Evolutionary conservation across 768 basidiomycete species (phyloP).

Genomic region (Leccinellum rugosiceps): DNA sequence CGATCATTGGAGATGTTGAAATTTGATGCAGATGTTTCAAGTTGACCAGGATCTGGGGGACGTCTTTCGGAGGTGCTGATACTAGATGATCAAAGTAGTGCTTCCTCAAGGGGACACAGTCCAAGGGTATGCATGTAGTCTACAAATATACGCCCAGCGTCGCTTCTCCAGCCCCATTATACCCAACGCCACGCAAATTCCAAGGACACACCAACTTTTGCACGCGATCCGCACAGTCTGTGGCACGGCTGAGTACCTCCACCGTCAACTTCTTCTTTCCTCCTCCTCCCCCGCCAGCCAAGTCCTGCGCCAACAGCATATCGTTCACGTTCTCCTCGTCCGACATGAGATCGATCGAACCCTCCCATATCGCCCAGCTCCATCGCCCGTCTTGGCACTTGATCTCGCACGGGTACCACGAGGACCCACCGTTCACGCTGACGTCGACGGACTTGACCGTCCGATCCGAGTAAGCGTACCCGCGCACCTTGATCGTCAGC

Average conservation of each 20-base stretch:
- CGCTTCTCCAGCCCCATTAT: slow-evolving; percentile 30
- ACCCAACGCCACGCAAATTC: slow-evolving; percentile 67
- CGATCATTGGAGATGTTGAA: too few relatives aligned
- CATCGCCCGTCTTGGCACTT: slow-evolving; percentile 61
- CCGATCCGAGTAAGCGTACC: slow-evolving; percentile 53
- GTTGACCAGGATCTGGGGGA: too few relatives aligned
- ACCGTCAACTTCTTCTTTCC: slow-evolving; percentile 14
- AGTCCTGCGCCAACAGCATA: background rate
- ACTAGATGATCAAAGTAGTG: too few relatives aligned
- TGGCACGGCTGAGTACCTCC: slow-evolving; percentile 46
- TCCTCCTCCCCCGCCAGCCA: slow-evolving; percentile 6
- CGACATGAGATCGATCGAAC: slow-evolving; percentile 34
- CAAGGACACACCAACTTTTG: slow-evolving; percentile 52
- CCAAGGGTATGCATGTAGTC: background rate
- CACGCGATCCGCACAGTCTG: slow-evolving; percentile 44
- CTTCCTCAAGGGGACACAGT: too few relatives aligned
- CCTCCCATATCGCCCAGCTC: slow-evolving; percentile 77
- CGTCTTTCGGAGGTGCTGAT: too few relatives aligned
- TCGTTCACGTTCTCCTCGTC: slow-evolving; percentile 22
- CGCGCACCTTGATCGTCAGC: slow-evolving; percentile 39
- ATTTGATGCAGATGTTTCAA: too few relatives aligned
- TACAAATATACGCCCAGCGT: slow-evolving; percentile 2
- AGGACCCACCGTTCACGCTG: slow-evolving; percentile 47
- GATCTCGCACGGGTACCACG: slow-evolving; percentile 50
- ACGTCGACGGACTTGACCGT: slow-evolving; percentile 50